These are phyloP conservation scores for Seiridium unicorne DNA, from an alignment of 2,329 filamentous ascomycete species.

Conservation along the genomic window DNA sequence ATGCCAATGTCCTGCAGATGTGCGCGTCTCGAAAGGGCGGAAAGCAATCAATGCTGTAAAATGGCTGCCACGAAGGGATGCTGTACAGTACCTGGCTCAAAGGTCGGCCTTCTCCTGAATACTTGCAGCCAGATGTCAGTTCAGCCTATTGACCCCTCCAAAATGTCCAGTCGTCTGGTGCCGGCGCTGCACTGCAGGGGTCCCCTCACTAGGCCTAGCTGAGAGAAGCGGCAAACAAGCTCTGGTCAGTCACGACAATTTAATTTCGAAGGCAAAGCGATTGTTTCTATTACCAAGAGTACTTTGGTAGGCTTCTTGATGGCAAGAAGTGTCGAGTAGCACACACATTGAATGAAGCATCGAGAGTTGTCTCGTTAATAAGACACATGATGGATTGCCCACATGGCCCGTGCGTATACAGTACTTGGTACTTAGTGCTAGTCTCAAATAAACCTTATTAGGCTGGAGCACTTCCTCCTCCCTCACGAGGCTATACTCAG, in stretches of 20 bases:
- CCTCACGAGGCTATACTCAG: too few relatives aligned
- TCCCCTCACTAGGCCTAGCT: conserved; percentile 18
- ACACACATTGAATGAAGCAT: too few relatives aligned
- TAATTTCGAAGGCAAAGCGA: too few relatives aligned
- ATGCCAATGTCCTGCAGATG: neutral
- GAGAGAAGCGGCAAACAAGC: conserved; percentile 8
- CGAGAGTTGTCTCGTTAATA: too few relatives aligned
- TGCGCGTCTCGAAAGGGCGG: neutral
- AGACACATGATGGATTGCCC: too few relatives aligned
- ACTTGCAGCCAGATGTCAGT: conserved; percentile 3
- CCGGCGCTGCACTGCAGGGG: neutral
- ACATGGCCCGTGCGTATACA: too few relatives aligned
- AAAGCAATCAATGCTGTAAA: neutral
- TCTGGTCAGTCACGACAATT: neutral
- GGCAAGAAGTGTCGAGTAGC: too few relatives aligned
- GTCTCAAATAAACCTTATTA: too few relatives aligned
- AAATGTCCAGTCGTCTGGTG: neutral
- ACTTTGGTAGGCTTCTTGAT: too few relatives aligned
- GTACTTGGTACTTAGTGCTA: too few relatives aligned
- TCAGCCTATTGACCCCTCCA: conserved; percentile 2
- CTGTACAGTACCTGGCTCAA: neutral
- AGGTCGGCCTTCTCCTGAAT: neutral
- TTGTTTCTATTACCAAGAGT: too few relatives aligned
- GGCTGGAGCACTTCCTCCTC: too few relatives aligned
- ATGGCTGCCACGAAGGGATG: neutral